A percentile compares a stretch with the other conserved stretches of the same genome.
Evolutionary conservation across 257 asterid species (phyloP).

Genomic region (Solanum megistacrolobum): DNA sequence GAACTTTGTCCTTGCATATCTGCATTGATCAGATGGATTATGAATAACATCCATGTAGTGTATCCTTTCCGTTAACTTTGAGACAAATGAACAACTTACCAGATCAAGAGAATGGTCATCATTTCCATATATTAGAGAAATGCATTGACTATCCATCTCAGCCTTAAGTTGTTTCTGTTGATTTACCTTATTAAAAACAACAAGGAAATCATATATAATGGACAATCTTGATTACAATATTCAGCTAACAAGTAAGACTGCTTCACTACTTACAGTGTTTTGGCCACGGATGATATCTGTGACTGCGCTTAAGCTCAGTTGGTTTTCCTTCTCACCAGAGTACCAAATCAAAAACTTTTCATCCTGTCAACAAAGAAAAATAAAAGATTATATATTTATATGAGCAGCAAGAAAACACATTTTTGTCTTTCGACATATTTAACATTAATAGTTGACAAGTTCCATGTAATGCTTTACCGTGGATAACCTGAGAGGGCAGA

Average conservation of each 20-base stretch:
- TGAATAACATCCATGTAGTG: not conserved
- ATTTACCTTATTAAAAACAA: not conserved
- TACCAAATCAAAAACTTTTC: constrained; percentile 41
- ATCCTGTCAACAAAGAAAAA: constrained; percentile 25
- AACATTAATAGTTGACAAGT: not conserved
- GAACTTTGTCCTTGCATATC: constrained; percentile 45
- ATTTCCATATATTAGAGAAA: constrained; percentile 31
- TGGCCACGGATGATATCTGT: constrained; percentile 26
- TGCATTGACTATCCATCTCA: constrained; percentile 32
- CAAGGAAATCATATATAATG: not conserved
- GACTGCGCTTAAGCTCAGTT: constrained; percentile 24
- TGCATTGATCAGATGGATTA: not conserved
- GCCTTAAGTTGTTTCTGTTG: constrained; percentile 23
- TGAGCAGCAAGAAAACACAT: not conserved
- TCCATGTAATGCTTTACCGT: constrained; percentile 15
- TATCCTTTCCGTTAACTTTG: not conserved
- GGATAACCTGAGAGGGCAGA: constrained; percentile 40
- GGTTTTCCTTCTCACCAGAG: constrained; percentile 40
- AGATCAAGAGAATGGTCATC: constrained; percentile 32
- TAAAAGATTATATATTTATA: not conserved
- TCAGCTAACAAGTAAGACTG: not conserved
- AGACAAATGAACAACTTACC: constrained; percentile 9
- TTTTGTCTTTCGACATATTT: not conserved
- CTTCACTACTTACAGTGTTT: constrained; percentile 21
- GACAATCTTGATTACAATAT: not conserved